Evolutionary conservation across 768 basidiomycete species (phyloP).

Genomic region (Rhizopogon roseolus): DNA sequence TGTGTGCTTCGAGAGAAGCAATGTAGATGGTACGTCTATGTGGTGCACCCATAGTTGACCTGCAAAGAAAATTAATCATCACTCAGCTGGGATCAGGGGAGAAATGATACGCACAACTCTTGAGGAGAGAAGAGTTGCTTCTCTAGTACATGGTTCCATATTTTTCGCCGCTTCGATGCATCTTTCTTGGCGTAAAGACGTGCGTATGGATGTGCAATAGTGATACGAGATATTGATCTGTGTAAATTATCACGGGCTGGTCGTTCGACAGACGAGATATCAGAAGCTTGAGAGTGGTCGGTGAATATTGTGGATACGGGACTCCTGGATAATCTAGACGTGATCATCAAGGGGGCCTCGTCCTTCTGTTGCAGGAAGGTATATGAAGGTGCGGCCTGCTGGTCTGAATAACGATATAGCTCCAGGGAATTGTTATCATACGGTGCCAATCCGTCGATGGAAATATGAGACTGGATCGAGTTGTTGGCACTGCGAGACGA

Average conservation of each 20-base stretch:
- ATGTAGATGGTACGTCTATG: constrained; percentile 68
- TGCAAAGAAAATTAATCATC: constrained; percentile 14
- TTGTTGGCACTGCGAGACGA: too few relatives aligned
- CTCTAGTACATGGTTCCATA: constrained; percentile 77
- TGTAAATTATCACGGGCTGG: constrained; percentile 11
- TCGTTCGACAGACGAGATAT: constrained; percentile 5
- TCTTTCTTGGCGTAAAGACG: constrained; percentile 63
- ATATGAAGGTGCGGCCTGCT: constrained; percentile 9
- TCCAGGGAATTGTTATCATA: background rate
- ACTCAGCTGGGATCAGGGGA: background rate
- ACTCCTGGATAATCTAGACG: constrained; percentile 2
- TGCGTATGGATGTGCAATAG: constrained; percentile 63
- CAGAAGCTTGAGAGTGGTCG: background rate
- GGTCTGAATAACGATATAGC: constrained; percentile 1
- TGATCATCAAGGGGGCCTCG: constrained; percentile 7
- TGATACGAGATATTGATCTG: constrained; percentile 20
- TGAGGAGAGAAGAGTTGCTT: constrained; percentile 63
- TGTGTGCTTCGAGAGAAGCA: constrained; percentile 67
- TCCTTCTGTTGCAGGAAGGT: background rate
- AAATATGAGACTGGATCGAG: background rate
- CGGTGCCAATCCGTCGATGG: background rate
- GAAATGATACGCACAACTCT: constrained; percentile 47
- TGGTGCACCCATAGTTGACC: constrained; percentile 63
- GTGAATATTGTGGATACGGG: background rate
- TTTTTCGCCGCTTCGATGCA: constrained; percentile 62